Percentiles rank a stretch among this genome's conserved stretches.
These are phyloP conservation scores for Pseudotulostoma volvatum DNA, from an alignment of 495 filamentous ascomycete genomes.

Conservation along the genomic window DNA sequence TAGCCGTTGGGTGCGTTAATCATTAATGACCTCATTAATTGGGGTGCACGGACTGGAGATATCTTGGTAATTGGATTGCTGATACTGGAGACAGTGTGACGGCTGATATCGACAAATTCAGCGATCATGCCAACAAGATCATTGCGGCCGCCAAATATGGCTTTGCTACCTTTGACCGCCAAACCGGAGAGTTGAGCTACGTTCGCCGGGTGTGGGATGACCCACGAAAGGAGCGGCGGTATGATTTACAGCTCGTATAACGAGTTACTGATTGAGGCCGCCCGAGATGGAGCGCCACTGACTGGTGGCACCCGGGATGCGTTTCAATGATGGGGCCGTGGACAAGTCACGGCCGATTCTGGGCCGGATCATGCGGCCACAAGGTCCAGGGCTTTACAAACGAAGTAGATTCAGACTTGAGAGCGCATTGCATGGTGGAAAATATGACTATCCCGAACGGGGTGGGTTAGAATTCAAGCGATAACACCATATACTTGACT, in stretches of 20 bases:
- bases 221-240: too few relatives aligned
- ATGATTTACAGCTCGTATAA: slow-evolving; percentile 47
- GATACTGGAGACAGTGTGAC: slow-evolving; percentile 39
- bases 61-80: neutral
- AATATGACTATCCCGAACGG: slow-evolving; percentile 75
- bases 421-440: slow-evolving; percentile 41
- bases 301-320: slow-evolving; percentile 31
- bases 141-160: slow-evolving; percentile 70
- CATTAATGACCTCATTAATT: too few relatives aligned
- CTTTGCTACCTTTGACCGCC: slow-evolving; percentile 55
- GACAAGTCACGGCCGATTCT: slow-evolving; percentile 73
- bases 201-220: slow-evolving; percentile 42
- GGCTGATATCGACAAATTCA: slow-evolving; percentile 58
- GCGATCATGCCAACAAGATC: slow-evolving; percentile 43
- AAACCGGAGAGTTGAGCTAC: slow-evolving; percentile 44
- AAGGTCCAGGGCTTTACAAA: slow-evolving; percentile 41
- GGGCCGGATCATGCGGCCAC: slow-evolving; percentile 75
- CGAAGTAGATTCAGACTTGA: slow-evolving; percentile 45
- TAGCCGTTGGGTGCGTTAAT: slow-evolving; percentile 40
- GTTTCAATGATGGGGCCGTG: slow-evolving; percentile 68
- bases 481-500: slow-evolving; percentile 69
- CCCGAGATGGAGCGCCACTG: slow-evolving; percentile 23
- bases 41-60: too few relatives aligned
- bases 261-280: slow-evolving; percentile 45
- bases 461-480: slow-evolving; percentile 54